Evolutionary conservation across 192 early-diverging fungal species (phyloP), one percentile per base, ranked within the genome.

Genomic region (Podila verticillata): DNA sequence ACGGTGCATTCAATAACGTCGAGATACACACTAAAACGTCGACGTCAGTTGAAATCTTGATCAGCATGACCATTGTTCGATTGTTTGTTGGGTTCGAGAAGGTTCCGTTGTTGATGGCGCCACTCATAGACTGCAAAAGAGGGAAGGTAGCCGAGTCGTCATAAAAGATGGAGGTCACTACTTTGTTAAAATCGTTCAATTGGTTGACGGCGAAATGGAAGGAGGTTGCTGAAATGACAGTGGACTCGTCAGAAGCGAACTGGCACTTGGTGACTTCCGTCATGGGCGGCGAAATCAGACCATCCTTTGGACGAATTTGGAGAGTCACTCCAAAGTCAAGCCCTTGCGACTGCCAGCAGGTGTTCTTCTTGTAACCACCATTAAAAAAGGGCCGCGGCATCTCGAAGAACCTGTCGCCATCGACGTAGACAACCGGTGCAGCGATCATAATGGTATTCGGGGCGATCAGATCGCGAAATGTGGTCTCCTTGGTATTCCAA

Each of bases 81-180:
- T 35, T 51, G 51, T 57, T 57, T 48, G 17, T 35, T 36, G 65
- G 31, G 12, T 1, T 56, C 34, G 17, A 2, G 31, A 66, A 66
- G 29, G 65, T 36, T 26, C 51, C 65, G 13, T 34, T 57, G 8
- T 66, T 66, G 51, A 66, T 66, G 30, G 31, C 65, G 31, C 15
- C 35, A 29, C 20, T 32, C 65, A 66, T 66, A 5, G 49, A 7
- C 17, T 66, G 26, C 31, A 66, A 24, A 32, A 66, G 65, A 20
- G 65, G 51, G 31, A 66, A 32, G 49, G 7, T 56, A 28, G 32
- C 20, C 9, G 51, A n/a, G 65, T 66, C 65, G 19, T 66, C 65
- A 6, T 34, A 34, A 35, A 66, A 36, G 30, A 66, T 56, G 49
- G 29, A 34, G 19, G 65, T 13, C 28, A 30, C 24, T 31, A 66